These are phyloP conservation scores for Xylariaceae sp. DNA, from an alignment of 2,329 filamentous ascomycete genomes.

Conservation along the genomic window DNA sequence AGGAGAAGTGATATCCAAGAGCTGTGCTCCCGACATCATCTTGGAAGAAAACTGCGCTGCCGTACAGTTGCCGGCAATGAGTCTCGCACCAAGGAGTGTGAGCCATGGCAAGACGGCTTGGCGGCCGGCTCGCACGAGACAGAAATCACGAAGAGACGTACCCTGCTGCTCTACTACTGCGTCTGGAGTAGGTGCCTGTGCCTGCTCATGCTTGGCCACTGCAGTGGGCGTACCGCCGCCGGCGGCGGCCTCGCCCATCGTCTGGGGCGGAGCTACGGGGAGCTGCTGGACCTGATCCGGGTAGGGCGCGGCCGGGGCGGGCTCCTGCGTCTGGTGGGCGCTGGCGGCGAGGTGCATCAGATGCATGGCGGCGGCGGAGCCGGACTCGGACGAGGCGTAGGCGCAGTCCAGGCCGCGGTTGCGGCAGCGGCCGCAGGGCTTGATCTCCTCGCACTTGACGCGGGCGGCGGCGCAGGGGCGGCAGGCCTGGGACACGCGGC, in stretches of 20 bases:
- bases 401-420: conserved; percentile 40
- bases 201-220: conserved; percentile 24
- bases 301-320: conserved; percentile 7
- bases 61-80: not conserved
- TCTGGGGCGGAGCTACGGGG: conserved; percentile 8
- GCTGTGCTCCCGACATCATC: no score
- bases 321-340: conserved; percentile 16
- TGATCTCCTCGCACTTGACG: conserved; percentile 48
- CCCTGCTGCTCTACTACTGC: conserved; percentile 24
- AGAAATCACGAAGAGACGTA: no score
- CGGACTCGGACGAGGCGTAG: conserved; percentile 28
- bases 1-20: no score
- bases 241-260: conserved; percentile 20
- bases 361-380: conserved; percentile 35
- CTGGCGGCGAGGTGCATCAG: conserved; percentile 35
- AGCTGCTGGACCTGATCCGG: conserved; percentile 11
- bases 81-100: no score
- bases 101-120: no score
- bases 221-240: conserved; percentile 19
- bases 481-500: conserved; percentile 47
- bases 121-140: no score
- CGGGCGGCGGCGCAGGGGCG: conserved; percentile 42
- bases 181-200: conserved; percentile 28
- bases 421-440: conserved; percentile 45
- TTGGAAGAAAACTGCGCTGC: no score